phyloP scores from a whole-genome alignment of 169 alveolate species.

The Plasmodium coatneyi region DNA sequence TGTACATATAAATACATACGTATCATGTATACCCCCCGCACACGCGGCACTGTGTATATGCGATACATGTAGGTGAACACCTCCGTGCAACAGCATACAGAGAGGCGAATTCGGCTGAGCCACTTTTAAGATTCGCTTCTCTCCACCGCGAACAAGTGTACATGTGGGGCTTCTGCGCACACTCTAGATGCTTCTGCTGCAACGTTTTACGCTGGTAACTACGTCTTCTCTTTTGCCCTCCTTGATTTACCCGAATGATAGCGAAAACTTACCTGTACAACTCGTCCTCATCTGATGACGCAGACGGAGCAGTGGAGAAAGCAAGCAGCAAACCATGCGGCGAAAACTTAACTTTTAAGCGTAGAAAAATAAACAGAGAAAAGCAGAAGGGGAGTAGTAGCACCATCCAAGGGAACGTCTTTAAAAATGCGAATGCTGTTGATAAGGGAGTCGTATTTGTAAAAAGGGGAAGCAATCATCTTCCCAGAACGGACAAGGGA shows the following conservation, averaged over 20 bases:
- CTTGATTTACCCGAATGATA: constrained; percentile 63
- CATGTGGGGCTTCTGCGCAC: not conserved
- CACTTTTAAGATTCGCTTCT: not conserved
- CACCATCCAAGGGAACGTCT: not conserved
- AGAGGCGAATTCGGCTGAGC: not conserved
- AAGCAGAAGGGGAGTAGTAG: constrained; percentile 16
- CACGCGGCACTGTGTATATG: not conserved
- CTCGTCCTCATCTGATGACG: constrained; percentile 66
- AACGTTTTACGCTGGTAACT: not conserved
- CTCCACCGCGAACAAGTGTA: not conserved
- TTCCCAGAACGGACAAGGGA: not conserved
- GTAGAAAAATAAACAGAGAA: constrained; percentile 34
- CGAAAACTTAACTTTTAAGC: constrained; percentile 43
- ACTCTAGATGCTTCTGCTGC: not conserved
- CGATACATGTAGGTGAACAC: not conserved
- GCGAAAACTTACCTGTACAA: constrained; percentile 40
- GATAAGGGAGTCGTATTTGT: not conserved
- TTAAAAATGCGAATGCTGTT: constrained; percentile 1
- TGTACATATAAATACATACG: not conserved
- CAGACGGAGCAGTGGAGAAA: constrained; percentile 11
- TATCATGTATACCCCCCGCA: not conserved
- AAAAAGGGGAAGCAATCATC: constrained; percentile 2
- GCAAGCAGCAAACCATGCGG: not conserved
- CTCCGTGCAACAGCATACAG: not conserved
- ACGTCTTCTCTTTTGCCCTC: not conserved